Evolutionary conservation across 1,139 yeast species (phyloP).

Genomic region (Debaryomyces coudertii): DNA sequence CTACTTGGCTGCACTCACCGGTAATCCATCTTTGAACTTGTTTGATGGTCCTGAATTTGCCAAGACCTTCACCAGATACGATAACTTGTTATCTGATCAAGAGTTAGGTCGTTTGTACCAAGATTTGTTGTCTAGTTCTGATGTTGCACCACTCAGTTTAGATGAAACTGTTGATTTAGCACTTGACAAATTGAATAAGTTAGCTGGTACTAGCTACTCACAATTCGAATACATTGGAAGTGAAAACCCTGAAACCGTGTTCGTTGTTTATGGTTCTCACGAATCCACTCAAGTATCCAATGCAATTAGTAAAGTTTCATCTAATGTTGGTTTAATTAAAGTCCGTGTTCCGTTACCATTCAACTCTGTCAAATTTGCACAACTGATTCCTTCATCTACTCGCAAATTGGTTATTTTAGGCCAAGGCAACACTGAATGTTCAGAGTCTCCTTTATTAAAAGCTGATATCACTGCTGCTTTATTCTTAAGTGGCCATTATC

Average conservation of each 20-base stretch:
- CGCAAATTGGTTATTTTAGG: slow-evolving; percentile 68
- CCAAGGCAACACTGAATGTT: slow-evolving; percentile 44
- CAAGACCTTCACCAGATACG: slow-evolving; percentile 56
- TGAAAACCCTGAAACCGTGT: slow-evolving; percentile 63
- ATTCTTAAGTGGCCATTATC: slow-evolving; percentile 53
- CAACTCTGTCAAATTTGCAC: slow-evolving; percentile 60
- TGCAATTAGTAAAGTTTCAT: slow-evolving; percentile 39
- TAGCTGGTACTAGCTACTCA: slow-evolving; percentile 60
- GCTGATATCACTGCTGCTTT: slow-evolving; percentile 77
- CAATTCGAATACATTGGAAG: slow-evolving; percentile 76
- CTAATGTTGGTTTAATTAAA: slow-evolving; percentile 64
- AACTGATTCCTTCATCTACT: slow-evolving; percentile 59
- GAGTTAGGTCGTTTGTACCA: slow-evolving; percentile 48
- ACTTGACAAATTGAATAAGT: slow-evolving; percentile 53
- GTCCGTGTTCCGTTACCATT: slow-evolving; percentile 83
- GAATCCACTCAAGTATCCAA: slow-evolving; percentile 60
- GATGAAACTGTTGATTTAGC: slow-evolving; percentile 46
- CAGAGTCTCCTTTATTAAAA: slow-evolving; percentile 51
- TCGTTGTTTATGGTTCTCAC: slow-evolving; percentile 76
- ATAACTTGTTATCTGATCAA: slow-evolving; percentile 48
- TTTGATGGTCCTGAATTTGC: slow-evolving; percentile 79
- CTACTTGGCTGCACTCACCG: slow-evolving; percentile 56
- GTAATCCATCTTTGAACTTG: slow-evolving; percentile 65
- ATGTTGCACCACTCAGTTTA: slow-evolving; percentile 31
- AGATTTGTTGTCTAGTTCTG: slow-evolving; percentile 34